Conservation (phyloP, 257 asterid species). For the Parsonsia alboflavescens region DNA sequence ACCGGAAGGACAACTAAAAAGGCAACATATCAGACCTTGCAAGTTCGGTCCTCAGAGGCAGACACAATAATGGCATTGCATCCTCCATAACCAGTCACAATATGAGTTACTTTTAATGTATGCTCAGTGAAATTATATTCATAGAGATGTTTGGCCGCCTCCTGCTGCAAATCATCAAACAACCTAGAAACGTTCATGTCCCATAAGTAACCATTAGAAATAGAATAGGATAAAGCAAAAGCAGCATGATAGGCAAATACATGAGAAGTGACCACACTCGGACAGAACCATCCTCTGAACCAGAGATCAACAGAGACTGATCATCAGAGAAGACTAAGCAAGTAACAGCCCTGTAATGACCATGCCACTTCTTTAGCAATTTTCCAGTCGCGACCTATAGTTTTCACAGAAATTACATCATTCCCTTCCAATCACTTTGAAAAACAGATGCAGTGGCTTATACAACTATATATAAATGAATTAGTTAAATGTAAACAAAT, state of each 20-base stretch:
- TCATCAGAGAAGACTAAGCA: constrained; percentile 77
- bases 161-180: constrained; percentile 62
- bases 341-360: constrained; percentile 75
- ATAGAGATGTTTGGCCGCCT: constrained; percentile 45
- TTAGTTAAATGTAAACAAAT: background rate
- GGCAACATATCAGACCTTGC: constrained; percentile 60
- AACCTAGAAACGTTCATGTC: constrained; percentile 41
- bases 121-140: constrained; percentile 82
- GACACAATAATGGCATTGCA: constrained; percentile 75
- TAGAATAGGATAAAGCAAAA: background rate
- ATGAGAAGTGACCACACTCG: constrained; percentile 94
- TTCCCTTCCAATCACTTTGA: background rate
- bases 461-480: background rate
- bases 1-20: background rate
- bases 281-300: constrained; percentile 89
- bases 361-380: constrained; percentile 91
- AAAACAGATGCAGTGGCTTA: background rate
- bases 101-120: constrained; percentile 69
- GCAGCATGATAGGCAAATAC: constrained; percentile 28
- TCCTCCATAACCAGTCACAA: constrained; percentile 70
- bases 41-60: constrained; percentile 90
- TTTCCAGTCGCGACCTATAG: constrained; percentile 71
- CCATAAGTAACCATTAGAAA: constrained; percentile 9
- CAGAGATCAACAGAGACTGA: constrained; percentile 82
- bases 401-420: background rate